Evolutionary conservation across 2,329 filamentous ascomycete genomes (phyloP).

Genomic region (Zarea fungicola): DNA sequence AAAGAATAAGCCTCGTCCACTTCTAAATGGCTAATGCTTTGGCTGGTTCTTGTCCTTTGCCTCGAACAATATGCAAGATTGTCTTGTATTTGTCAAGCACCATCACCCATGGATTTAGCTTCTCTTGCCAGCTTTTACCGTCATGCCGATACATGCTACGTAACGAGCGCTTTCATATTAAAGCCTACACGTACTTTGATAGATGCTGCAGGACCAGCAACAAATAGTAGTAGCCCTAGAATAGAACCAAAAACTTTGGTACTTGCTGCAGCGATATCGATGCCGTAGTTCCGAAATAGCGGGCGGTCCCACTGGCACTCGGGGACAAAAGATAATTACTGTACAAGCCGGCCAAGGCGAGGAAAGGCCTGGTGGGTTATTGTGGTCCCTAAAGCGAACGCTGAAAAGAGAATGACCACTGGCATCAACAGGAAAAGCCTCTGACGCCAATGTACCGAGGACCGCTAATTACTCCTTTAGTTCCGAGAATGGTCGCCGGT

Average conservation of each 20-base stretch:
- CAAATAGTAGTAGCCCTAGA: not conserved
- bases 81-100: too few relatives aligned
- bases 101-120: too few relatives aligned
- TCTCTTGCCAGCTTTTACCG: too few relatives aligned
- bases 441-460: conserved; percentile 4
- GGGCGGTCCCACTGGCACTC: not conserved
- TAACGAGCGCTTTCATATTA: too few relatives aligned
- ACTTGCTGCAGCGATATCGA: not conserved
- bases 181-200: too few relatives aligned
- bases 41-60: too few relatives aligned
- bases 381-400: not conserved
- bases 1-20: too few relatives aligned
- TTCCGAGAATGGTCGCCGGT: conserved; percentile 3
- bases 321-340: not conserved
- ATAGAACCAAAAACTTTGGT: not conserved
- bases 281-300: conserved; percentile 11
- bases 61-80: too few relatives aligned
- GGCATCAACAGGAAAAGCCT: too few relatives aligned
- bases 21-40: too few relatives aligned
- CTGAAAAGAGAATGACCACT: not conserved
- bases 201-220: not conserved
- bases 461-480: conserved; percentile 10
- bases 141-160: too few relatives aligned
- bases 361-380: not conserved
- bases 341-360: not conserved